phyloP scores from a whole-genome alignment of 2,329 filamentous ascomycete species.

The Calonectria ilicicola region DNA sequence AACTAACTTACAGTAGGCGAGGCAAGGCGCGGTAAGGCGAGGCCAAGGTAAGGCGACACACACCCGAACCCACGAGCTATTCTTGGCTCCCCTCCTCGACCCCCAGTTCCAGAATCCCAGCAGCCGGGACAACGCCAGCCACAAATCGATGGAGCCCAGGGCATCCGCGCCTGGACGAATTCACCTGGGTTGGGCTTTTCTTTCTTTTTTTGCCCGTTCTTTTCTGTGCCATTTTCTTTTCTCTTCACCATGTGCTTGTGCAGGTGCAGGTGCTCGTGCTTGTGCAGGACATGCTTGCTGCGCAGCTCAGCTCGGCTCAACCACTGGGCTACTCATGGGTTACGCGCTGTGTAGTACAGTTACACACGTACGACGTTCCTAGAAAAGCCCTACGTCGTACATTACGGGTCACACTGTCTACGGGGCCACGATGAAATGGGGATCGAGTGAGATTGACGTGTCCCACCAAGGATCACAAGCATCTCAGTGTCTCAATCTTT shows the following conservation, averaged over 20 bases:
- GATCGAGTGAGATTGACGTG: slow-evolving; percentile 38
- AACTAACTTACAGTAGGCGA: slow-evolving; percentile 25
- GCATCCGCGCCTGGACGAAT: background rate
- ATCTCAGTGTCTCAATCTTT: slow-evolving; percentile 39
- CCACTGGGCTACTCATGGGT: background rate
- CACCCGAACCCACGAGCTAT: slow-evolving; percentile 27
- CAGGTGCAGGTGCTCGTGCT: too few relatives aligned
- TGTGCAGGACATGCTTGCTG: background rate
- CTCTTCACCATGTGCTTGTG: background rate
- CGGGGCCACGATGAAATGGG: slow-evolving; percentile 10
- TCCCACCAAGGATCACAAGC: slow-evolving; percentile 31
- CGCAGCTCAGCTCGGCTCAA: background rate
- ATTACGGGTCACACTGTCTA: slow-evolving; percentile 3
- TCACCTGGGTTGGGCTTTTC: background rate
- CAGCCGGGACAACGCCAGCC: slow-evolving; percentile 22
- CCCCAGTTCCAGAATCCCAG: slow-evolving; percentile 23
- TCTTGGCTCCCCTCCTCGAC: slow-evolving; percentile 19
- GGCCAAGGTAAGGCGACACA: slow-evolving; percentile 31
- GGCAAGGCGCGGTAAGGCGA: slow-evolving; percentile 33
- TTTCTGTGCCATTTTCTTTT: background rate
- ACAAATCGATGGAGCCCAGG: slow-evolving; percentile 19
- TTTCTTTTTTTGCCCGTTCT: background rate
- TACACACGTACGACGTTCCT: background rate
- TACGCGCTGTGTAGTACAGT: background rate
- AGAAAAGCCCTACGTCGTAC: slow-evolving; percentile 18